Conservation (phyloP, 805 yeast species). For the Saccharomyces cerevisiae region DNA sequence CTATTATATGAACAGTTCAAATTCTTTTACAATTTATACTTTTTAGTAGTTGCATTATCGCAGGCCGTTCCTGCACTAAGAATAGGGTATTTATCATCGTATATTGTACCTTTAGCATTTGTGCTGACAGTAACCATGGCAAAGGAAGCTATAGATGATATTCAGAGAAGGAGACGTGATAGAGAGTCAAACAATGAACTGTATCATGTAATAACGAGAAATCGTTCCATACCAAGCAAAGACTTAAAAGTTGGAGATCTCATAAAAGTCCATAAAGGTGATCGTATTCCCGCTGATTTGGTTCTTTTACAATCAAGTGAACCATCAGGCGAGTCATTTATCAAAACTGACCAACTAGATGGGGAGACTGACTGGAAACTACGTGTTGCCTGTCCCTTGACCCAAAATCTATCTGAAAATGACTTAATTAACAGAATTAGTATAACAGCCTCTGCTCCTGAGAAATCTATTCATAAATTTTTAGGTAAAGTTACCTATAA, state of each 20-base stretch:
- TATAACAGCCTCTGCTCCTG: constrained; percentile 72
- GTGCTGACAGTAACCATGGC: constrained; percentile 88
- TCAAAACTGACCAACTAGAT: constrained; percentile 94
- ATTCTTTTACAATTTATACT: constrained; percentile 89
- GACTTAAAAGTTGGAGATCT: constrained; percentile 81
- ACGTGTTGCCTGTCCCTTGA: constrained; percentile 63
- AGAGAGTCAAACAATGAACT: constrained; percentile 77
- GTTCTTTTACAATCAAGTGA: constrained; percentile 77
- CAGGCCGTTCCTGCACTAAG: constrained; percentile 84
- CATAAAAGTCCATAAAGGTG: constrained; percentile 68
- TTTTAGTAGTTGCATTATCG: constrained; percentile 85
- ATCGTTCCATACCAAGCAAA: constrained; percentile 42
- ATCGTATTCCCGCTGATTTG: constrained; percentile 90
- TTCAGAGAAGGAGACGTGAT: constrained; percentile 84
- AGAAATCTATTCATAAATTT: constrained; percentile 74
- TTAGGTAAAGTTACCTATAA: constrained; percentile 62
- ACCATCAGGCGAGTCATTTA: constrained; percentile 76
- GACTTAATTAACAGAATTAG: constrained; percentile 43
- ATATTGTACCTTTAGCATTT: constrained; percentile 89
- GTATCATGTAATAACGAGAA: constrained; percentile 57
- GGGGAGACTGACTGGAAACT: constrained; percentile 99
- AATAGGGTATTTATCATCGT: constrained; percentile 88
- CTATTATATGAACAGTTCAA: constrained; percentile 92
- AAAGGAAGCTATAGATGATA: constrained; percentile 92
- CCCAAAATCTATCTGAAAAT: constrained; percentile 52